A percentile compares a stretch with the other conserved stretches of the same genome.
These are phyloP conservation scores for Diplodia mutila DNA, from an alignment of 2,329 filamentous ascomycete species.

Conservation along the genomic window DNA sequence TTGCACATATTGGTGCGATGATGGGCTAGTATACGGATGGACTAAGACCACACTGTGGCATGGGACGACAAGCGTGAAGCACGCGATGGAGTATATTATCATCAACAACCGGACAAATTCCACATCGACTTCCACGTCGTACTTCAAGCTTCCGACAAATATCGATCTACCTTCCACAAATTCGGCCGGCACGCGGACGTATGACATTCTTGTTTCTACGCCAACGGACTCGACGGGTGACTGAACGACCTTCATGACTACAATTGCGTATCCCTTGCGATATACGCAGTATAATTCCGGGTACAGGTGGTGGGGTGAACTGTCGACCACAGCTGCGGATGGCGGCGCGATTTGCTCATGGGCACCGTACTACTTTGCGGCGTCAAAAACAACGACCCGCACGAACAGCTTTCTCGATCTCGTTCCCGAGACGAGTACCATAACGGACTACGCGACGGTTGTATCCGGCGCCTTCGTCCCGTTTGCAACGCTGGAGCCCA, in stretches of 20 bases:
- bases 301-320: slow-evolving; percentile 8
- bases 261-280: background rate
- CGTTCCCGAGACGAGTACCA: background rate
- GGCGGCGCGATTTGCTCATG: background rate
- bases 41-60: background rate
- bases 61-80: background rate
- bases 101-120: slow-evolving; percentile 18
- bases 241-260: slow-evolving; percentile 6
- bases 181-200: background rate
- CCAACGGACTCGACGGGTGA: background rate
- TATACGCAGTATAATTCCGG: background rate
- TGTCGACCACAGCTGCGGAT: background rate
- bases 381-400: too few species aligned
- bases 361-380: background rate
- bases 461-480: background rate
- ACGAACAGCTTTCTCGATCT: too few species aligned
- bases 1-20: background rate
- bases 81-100: background rate
- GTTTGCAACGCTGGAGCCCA: background rate
- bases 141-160: background rate
- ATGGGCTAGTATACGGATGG: background rate
- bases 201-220: background rate
- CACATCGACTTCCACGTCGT: background rate
- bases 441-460: background rate
- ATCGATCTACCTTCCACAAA: background rate